Evolutionary conservation across 2,329 filamentous ascomycete genomes (phyloP).

Genomic region (Aureobasidium sp.): DNA sequence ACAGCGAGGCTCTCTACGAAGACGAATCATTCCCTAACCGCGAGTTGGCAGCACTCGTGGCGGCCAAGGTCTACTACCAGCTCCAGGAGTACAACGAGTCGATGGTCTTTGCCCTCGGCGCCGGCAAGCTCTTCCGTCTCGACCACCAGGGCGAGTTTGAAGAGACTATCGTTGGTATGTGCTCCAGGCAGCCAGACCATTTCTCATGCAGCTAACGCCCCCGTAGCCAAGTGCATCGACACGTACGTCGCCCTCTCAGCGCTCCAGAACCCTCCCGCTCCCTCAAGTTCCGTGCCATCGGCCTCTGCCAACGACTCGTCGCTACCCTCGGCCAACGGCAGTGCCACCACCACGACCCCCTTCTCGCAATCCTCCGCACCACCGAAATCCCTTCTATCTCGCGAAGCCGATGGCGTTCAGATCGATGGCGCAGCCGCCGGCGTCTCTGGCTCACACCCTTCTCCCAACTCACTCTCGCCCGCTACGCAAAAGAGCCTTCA

Average conservation of each 20-base stretch:
- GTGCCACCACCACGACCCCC: conserved; percentile 71
- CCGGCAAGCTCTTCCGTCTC: conserved; percentile 90
- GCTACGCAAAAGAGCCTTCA: conserved; percentile 75
- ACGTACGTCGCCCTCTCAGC: conserved; percentile 84
- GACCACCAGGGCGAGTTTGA: conserved; percentile 91
- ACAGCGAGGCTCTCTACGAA: conserved; percentile 92
- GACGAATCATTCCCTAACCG: conserved; percentile 91
- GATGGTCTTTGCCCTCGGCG: conserved; percentile 94
- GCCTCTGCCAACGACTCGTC: conserved; percentile 56
- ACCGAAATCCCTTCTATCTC: conserved; percentile 90
- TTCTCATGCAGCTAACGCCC: conserved; percentile 2
- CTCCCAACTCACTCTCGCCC: conserved; percentile 60
- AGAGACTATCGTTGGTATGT: conserved; percentile 85
- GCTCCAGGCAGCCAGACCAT: not conserved
- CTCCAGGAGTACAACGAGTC: conserved; percentile 98
- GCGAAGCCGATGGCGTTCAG: conserved; percentile 56
- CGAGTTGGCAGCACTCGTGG: conserved; percentile 86
- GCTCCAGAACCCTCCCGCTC: conserved; percentile 48
- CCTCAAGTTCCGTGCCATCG: conserved; percentile 42
- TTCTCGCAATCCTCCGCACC: conserved; percentile 92
- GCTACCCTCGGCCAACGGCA: conserved; percentile 52
- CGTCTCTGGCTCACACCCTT: conserved; percentile 47
- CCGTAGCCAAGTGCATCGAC: conserved; percentile 80
- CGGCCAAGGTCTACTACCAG: conserved; percentile 98
- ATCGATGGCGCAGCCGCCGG: conserved; percentile 51